phyloP scores from a whole-genome alignment of 208 protist genomes.

The Trypanosoma rangeli region DNA sequence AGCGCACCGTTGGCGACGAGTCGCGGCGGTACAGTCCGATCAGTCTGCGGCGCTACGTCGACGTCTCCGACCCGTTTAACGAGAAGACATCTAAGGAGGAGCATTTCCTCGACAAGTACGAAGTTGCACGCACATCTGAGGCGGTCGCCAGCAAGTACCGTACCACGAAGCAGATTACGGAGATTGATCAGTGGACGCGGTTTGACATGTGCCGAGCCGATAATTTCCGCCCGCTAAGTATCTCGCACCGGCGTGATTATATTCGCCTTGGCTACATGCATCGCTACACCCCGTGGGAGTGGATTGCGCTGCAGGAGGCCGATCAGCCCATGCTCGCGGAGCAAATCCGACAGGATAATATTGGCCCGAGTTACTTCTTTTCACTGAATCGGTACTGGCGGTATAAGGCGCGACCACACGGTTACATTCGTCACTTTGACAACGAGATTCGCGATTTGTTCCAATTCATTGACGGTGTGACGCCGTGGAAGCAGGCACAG shows the following conservation, averaged over 20 bases:
- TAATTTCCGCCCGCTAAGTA: conserved; percentile 85
- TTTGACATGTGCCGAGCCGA: conserved; percentile 74
- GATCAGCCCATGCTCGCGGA: conserved; percentile 87
- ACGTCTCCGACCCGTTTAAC: conserved; percentile 79
- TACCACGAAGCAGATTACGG: conserved; percentile 84
- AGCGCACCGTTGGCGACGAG: conserved; percentile 81
- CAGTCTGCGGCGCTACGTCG: conserved; percentile 73
- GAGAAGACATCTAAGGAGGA: conserved; percentile 42
- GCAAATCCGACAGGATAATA: conserved; percentile 77
- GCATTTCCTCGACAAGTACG: conserved; percentile 92
- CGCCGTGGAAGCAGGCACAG: conserved; percentile 89
- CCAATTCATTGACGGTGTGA: conserved; percentile 87
- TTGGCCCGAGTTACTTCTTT: conserved; percentile 80
- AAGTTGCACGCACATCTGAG: conserved; percentile 32
- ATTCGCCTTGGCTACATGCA: conserved; percentile 85
- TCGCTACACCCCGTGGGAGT: conserved; percentile 90
- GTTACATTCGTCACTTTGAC: conserved; percentile 89
- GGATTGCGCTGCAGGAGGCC: conserved; percentile 87
- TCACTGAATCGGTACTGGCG: conserved; percentile 86
- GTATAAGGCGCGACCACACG: conserved; percentile 87
- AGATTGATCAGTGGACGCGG: conserved; percentile 81
- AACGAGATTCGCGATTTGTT: conserved; percentile 88
- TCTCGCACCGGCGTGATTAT: conserved; percentile 86
- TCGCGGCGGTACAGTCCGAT: conserved; percentile 63
- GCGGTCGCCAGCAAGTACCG: conserved; percentile 41